Conservation (phyloP, 2,329 filamentous ascomycete genomes). For the Samsoniella hepiali region DNA sequence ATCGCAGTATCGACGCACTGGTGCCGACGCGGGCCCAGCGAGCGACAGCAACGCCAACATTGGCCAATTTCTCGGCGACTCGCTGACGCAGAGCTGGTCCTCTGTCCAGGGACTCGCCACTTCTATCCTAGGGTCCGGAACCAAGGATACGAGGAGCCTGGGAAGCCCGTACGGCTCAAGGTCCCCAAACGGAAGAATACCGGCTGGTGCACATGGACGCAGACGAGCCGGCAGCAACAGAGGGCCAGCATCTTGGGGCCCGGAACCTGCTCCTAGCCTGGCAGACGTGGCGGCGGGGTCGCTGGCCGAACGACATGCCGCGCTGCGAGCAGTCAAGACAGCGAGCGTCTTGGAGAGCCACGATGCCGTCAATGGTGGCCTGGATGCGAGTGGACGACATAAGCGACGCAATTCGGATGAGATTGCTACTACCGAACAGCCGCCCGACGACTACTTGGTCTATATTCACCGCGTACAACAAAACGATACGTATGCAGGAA, state of each 20-base stretch:
- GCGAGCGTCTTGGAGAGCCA: constrained; percentile 60
- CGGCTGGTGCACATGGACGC: constrained; percentile 23
- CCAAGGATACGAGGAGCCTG: constrained; percentile 20
- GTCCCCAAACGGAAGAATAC: constrained; percentile 7
- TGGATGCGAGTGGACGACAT: constrained; percentile 53
- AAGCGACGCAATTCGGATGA: constrained; percentile 71
- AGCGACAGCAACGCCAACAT: constrained; percentile 36
- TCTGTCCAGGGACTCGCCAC: constrained; percentile 54
- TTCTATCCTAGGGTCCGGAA: constrained; percentile 36
- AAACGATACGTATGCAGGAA: constrained; percentile 83
- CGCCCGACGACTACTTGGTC: constrained; percentile 72
- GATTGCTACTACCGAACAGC: constrained; percentile 47
- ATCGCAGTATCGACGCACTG: not conserved
- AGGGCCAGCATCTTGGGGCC: constrained; percentile 43
- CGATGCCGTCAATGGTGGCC: constrained; percentile 55
- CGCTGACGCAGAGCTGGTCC: constrained; percentile 53
- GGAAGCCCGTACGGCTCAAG: constrained; percentile 13
- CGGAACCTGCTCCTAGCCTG: constrained; percentile 45
- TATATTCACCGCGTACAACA: constrained; percentile 85
- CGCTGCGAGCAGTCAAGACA: constrained; percentile 53
- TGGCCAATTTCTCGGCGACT: constrained; percentile 45
- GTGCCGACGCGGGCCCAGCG: not conserved
- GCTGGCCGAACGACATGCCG: constrained; percentile 50
- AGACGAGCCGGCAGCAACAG: constrained; percentile 21
- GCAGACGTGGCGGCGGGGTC: constrained; percentile 54